Evolutionary conservation across 1,139 yeast species (phyloP).

Genomic region (Hyphopichia wangnamkhiaoensis): DNA sequence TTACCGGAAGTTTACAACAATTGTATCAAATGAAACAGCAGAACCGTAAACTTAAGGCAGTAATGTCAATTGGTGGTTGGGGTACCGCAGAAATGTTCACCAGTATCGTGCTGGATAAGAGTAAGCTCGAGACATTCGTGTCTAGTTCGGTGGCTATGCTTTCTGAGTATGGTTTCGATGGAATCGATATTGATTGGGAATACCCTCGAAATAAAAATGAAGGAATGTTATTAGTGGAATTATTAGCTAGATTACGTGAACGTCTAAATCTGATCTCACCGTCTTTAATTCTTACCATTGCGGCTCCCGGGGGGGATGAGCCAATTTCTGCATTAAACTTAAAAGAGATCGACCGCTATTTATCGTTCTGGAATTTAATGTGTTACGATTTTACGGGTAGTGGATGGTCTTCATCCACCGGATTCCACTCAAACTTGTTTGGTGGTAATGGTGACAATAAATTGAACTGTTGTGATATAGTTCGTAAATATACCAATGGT

Average conservation of each 20-base stretch:
- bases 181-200: slow-evolving; percentile 95
- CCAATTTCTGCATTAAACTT: slow-evolving; percentile 46
- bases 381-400: slow-evolving; percentile 81
- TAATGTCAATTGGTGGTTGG: slow-evolving; percentile 91
- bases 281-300: slow-evolving; percentile 56
- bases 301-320: slow-evolving; percentile 69
- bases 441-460: slow-evolving; percentile 41
- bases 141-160: slow-evolving; percentile 49
- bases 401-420: slow-evolving; percentile 64
- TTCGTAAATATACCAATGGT: slow-evolving; percentile 39
- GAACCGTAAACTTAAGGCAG: slow-evolving; percentile 54
- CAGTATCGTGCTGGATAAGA: slow-evolving; percentile 38
- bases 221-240: slow-evolving; percentile 42
- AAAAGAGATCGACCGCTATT: slow-evolving; percentile 51
- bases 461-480: slow-evolving; percentile 50
- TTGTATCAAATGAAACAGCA: slow-evolving; percentile 49
- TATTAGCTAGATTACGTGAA: slow-evolving; percentile 45
- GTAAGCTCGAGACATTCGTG: slow-evolving; percentile 50
- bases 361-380: slow-evolving; percentile 85
- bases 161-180: slow-evolving; percentile 70
- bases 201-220: slow-evolving; percentile 60
- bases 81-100: slow-evolving; percentile 59
- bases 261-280: slow-evolving; percentile 32
- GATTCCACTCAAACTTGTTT: slow-evolving; percentile 72
- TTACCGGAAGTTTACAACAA: slow-evolving; percentile 58